Evolutionary conservation across 1,139 yeast genomes (phyloP), one percentile per base, ranked within the genome.

Genomic region (Zhuliangozyma parablackwelliae): DNA sequence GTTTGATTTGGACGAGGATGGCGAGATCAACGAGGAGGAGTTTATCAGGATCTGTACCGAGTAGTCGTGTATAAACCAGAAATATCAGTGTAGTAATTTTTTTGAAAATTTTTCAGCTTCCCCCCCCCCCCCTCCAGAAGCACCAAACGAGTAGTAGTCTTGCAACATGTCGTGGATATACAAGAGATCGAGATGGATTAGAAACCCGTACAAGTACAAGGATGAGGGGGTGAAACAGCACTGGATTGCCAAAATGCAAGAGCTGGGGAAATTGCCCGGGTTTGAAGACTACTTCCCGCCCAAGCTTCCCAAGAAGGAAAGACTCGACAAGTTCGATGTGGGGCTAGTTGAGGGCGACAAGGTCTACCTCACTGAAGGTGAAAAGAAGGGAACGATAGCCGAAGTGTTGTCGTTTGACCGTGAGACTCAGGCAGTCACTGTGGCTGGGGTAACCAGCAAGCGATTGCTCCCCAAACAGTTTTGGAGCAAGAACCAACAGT

Each of bases 1-100:
- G 61, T 94, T 94, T 55, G 99, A 94, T 61, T 65, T 92, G 41
- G 97, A 94, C 58, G 96, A 87, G 45, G 98, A 94, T 57, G 98
- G 97, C 34, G 96, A 86, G 49, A 89, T 94, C 49, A 84, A 83
- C 51, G 94, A 87, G 54, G 92, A 88, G 46, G 99, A 94, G 65
- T 94, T 92, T 59, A 86, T 88, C 44, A 84, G 86, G 43, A 88
- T 90, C 33, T 88, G 96, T 57, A 80, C 88, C 23, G 96, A 88
- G 46, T 73, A 62, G 12, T 8, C 47, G 24, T 23, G 24, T 9
- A 31, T 42, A 32, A 21, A 11, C 30, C 21, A 9, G 12, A 21
- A 28, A 10, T 9, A 28, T 27, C 9, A 7, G 30, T 28, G 16
- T 10, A 28, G 10, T 28, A 28, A 13, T 3, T 28, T 10, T 10